Conservation (phyloP, 495 filamentous ascomycete genomes). For the Aspergillus asperescens region DNA sequence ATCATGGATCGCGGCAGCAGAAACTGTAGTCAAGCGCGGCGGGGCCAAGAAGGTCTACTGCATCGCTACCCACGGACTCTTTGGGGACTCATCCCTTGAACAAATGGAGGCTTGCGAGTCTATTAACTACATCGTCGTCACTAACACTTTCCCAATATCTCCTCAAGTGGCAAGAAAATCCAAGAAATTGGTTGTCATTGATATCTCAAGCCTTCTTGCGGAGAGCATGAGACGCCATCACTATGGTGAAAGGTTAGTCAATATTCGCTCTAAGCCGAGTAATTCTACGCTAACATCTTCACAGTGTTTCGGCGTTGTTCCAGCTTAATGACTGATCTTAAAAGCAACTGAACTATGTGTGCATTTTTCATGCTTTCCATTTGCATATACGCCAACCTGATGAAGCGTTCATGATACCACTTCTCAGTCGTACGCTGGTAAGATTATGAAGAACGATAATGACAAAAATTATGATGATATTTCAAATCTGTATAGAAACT, state of each 20-base stretch:
- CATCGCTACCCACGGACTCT: slow-evolving; percentile 94
- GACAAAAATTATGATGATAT: slow-evolving; percentile 20
- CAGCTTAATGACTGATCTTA: slow-evolving; percentile 49
- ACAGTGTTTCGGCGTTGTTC: slow-evolving; percentile 79
- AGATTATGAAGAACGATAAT: slow-evolving; percentile 24
- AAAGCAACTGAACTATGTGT: background rate
- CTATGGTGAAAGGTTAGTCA: slow-evolving; percentile 63
- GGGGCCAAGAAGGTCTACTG: slow-evolving; percentile 91
- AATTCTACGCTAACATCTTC: slow-evolving; percentile 23
- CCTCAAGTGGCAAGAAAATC: slow-evolving; percentile 60
- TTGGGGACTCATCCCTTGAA: slow-evolving; percentile 81
- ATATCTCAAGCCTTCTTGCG: slow-evolving; percentile 77
- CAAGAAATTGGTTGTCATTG: slow-evolving; percentile 83
- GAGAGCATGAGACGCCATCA: slow-evolving; percentile 96
- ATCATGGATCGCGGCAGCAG: slow-evolving; percentile 97
- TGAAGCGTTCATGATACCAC: slow-evolving; percentile 10
- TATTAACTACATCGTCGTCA: slow-evolving; percentile 91
- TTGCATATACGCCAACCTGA: slow-evolving; percentile 1
- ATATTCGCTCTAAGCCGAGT: background rate
- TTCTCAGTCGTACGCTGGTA: slow-evolving; percentile 12
- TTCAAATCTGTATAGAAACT: slow-evolving; percentile 8
- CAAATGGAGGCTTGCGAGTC: slow-evolving; percentile 88
- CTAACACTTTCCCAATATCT: slow-evolving; percentile 89
- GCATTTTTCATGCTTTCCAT: background rate
- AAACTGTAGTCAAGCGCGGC: slow-evolving; percentile 91